Evolutionary conservation across 352 stramenopile species (phyloP), one percentile per base, ranked within the genome.

Genomic region (Globisporangium rhizosaccharum): DNA sequence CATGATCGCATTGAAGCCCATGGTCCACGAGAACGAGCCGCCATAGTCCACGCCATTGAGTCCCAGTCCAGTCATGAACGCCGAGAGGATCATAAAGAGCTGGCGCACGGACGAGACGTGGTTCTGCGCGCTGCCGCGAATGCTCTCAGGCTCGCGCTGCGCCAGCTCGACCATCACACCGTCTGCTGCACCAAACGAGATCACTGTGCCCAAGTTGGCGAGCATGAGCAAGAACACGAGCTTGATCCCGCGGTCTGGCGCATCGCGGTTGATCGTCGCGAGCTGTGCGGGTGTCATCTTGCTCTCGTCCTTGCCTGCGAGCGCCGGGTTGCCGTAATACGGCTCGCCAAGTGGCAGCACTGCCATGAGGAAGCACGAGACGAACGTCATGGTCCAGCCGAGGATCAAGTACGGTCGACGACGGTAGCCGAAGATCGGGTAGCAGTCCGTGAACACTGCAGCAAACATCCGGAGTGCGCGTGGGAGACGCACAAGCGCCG

Each of bases 391-490:
- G 39, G 47, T 33, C 77, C 76, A 87, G 14, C 87, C 87, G 20
- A 88, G 59, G 26, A 89, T 74, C 54, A 95, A 69, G 62, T 96
- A 96, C 45, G 85, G 78, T 11, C 87, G 87, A 14, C 85, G 72
- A 3, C 81, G 86, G 57, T 88, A 88, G 48, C 85, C 82, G 59
- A 75, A 82, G 58, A 96, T 89, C 12, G 87, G 87, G 53, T 83
- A 82, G 61, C 73, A 89, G 64, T 96, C 87, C 17, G 71, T 85
- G 18, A 95, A 67, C 37, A 94, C 69, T 37, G 78, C 84, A 42
- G 81, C 68, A 25, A 94, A 73, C 25, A 84, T 54, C 41, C 75
- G 75, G 15, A 86, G 70, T 0, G 73, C 68, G 12, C 72, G 73
- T 0, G 75, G 74, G 2, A 85, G 36, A 39, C 64, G 56, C 41